Conservation (phyloP, 208 protist species). For the Acanthamoeba castellanii region DNA sequence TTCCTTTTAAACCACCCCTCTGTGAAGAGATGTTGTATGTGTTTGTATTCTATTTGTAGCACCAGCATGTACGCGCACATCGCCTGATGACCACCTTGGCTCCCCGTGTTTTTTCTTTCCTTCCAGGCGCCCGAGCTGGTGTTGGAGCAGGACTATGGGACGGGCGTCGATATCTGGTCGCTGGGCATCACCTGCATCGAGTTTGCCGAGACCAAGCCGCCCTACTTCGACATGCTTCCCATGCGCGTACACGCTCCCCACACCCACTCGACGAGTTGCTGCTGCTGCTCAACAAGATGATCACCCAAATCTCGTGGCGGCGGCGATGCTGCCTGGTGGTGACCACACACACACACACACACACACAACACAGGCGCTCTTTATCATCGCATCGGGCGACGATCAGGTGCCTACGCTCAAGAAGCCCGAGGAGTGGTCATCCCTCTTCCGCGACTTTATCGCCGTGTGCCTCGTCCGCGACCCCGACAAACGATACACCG, state of each 20-base stretch:
- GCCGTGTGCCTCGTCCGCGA: slow-evolving; percentile 18
- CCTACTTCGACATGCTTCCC: slow-evolving; percentile 61
- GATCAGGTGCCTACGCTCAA: slow-evolving; percentile 37
- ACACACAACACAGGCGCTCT: not conserved
- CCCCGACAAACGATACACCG: slow-evolving; percentile 31
- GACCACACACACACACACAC: too few species aligned
- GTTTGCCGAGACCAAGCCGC: slow-evolving; percentile 28
- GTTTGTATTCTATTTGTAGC: too few species aligned
- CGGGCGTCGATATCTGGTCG: slow-evolving; percentile 31
- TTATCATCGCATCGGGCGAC: slow-evolving; percentile 51
- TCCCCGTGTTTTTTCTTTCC: not conserved
- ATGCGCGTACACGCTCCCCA: not conserved
- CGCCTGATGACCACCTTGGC: too few species aligned
- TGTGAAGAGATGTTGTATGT: too few species aligned
- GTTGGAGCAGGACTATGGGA: slow-evolving; percentile 31
- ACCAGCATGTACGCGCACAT: too few species aligned
- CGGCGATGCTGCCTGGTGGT: too few species aligned
- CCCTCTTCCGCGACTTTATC: slow-evolving; percentile 13
- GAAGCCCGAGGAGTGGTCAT: not conserved
- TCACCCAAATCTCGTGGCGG: not conserved
- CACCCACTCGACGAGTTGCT: not conserved
- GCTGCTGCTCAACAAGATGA: not conserved
- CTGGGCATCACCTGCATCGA: slow-evolving; percentile 43
- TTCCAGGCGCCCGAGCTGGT: slow-evolving; percentile 19
- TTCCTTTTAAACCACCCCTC: too few species aligned